Base-by-base conservation (phyloP, 495 filamentous ascomycete genomes). In the Talaromyces borbonicus region DNA sequence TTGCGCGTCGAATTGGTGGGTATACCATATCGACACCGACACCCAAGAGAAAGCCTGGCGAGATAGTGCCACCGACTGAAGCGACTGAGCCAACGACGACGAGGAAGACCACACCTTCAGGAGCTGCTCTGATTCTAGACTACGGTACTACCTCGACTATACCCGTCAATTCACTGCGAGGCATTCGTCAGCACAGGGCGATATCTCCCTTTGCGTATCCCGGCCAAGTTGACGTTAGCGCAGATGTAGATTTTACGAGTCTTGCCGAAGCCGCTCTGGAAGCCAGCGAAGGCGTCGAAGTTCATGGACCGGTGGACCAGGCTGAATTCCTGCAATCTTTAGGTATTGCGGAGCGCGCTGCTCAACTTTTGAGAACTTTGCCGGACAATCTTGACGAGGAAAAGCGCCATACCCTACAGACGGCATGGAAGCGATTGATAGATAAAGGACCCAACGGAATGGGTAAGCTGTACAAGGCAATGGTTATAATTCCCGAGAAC, bases 221-320 rank as follows among this genome's bases (percentile, higher is more conserved):
- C 0, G 92, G 92, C 0, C 75, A 79, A 25, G 84, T 90, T 3
- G 92, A 98, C 56, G 69, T 98, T 4, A 83, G 76, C 50, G 90
- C 84, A 0, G 90, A 98, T 59, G 92, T 98, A 0, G 92, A 98
- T 58, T 98, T 98, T 53, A 69, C 68, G 1, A 85, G 80, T 5
- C 63, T 98, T 4, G 88, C 85, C 2, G 90, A 96, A 63, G 71
- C 84, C 1, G 90, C 89, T 3, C 62, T 85, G 14, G 65, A 71
- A 22, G 81, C 84, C 0, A 85, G 79, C 49, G 75, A 81, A 5
- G 83, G 78, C 2, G 80, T 97, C 12, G 92, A 97, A 60, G 85
- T 95, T 11, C 88, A 96, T 60, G 92, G 92, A 0, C 92, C 92
- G 3, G 81, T 96, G 2, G 81, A 89, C 54, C 92, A 98, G 63